These are phyloP conservation scores for Phytopythium ostracodes DNA, from an alignment of 352 stramenopile genomes.

Conservation along the genomic window DNA sequence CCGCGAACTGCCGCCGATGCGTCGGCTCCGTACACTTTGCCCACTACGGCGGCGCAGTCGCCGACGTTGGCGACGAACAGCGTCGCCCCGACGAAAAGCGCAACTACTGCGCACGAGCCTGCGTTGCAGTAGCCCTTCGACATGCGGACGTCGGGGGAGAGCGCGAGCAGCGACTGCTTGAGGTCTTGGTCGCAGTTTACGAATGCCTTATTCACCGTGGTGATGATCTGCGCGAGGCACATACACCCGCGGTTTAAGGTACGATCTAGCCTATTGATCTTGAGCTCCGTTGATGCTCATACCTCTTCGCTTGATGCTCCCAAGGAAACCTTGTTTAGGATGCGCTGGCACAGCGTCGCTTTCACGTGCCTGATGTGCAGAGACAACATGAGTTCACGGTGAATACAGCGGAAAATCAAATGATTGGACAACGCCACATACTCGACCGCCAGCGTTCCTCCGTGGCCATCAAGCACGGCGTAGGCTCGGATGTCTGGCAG, in stretches of 20 bases:
- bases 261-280: neutral
- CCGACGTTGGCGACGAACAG: slow-evolving; percentile 90
- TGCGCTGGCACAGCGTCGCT: slow-evolving; percentile 32
- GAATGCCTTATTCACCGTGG: slow-evolving; percentile 37
- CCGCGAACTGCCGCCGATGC: slow-evolving; percentile 14
- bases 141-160: slow-evolving; percentile 34
- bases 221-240: slow-evolving; percentile 8
- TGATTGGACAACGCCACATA: slow-evolving; percentile 18
- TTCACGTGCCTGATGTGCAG: slow-evolving; percentile 23
- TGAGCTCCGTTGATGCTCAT: neutral
- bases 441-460: slow-evolving; percentile 62
- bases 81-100: slow-evolving; percentile 49
- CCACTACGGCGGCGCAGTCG: slow-evolving; percentile 88
- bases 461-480: slow-evolving; percentile 68
- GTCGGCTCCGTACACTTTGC: slow-evolving; percentile 36
- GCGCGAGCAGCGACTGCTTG: slow-evolving; percentile 45
- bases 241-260: neutral
- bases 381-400: neutral
- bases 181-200: slow-evolving; percentile 48
- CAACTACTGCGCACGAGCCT: slow-evolving; percentile 56
- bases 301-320: slow-evolving; percentile 30
- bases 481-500: slow-evolving; percentile 35
- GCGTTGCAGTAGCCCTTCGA: slow-evolving; percentile 73
- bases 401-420: neutral
- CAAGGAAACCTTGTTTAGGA: slow-evolving; percentile 22